Percentiles rank a stretch among this genome's conserved stretches.
phyloP scores from a whole-genome alignment of 2,329 filamentous ascomycete species.

The Nakataea oryzae region DNA sequence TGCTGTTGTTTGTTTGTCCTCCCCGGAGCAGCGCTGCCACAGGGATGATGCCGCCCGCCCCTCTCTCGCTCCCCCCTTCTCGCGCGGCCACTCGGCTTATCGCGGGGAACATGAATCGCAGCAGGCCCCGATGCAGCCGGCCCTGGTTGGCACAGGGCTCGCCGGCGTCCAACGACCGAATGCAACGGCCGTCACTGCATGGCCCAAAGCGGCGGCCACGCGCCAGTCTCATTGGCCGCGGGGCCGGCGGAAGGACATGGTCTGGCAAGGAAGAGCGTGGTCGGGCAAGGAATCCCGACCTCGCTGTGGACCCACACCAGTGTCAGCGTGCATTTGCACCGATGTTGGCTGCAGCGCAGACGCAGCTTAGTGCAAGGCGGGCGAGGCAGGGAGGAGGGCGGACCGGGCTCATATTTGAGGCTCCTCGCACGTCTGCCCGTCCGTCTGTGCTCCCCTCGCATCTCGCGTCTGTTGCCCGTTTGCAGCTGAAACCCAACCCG shows the following conservation, averaged over 20 bases:
- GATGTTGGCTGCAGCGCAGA: neutral
- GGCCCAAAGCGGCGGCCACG: neutral
- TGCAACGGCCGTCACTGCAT: neutral
- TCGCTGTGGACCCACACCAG: neutral
- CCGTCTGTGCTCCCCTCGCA: too few relatives aligned
- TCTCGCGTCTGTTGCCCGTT: neutral
- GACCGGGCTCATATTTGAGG: neutral
- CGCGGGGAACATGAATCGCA: too few relatives aligned
- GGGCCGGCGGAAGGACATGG: neutral
- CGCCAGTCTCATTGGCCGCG: neutral
- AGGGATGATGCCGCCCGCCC: neutral
- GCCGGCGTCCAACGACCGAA: neutral
- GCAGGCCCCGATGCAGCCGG: too few relatives aligned
- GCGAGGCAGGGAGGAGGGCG: neutral
- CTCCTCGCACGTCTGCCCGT: neutral
- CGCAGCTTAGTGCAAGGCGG: too few relatives aligned
- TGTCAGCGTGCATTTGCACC: neutral
- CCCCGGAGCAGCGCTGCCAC: neutral
- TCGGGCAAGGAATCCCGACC: neutral
- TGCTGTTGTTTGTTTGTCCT: neutral
- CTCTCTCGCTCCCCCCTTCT: too few relatives aligned
- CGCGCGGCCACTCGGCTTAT: too few relatives aligned
- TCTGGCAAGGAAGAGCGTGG: neutral
- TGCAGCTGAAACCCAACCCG: neutral
- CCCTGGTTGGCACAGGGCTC: neutral